Conservation (phyloP, 2,329 filamentous ascomycete species). For the Diaporthe citriasiana region DNA sequence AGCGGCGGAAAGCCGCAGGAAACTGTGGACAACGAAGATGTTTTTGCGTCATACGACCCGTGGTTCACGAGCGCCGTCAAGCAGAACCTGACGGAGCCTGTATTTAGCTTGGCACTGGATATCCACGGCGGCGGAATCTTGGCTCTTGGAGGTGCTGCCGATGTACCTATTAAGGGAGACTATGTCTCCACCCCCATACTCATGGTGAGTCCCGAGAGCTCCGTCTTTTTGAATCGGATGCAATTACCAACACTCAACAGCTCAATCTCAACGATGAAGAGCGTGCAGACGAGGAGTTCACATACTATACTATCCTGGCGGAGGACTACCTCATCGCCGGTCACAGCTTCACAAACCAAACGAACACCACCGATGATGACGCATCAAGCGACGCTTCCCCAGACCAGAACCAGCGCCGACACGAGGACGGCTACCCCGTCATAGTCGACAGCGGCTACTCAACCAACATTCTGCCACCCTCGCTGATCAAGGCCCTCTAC, state of each 20-base stretch:
- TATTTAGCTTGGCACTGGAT: constrained; percentile 41
- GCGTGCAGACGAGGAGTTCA: constrained; percentile 25
- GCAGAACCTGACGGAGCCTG: constrained; percentile 27
- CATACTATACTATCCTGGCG: constrained; percentile 39
- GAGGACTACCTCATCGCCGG: constrained; percentile 39
- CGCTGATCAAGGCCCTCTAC: constrained; percentile 46
- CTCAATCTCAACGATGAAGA: constrained; percentile 27
- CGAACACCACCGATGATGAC: neutral
- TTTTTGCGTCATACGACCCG: constrained; percentile 22
- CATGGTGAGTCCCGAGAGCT: neutral
- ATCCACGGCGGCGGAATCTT: constrained; percentile 35
- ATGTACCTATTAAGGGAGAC: constrained; percentile 29
- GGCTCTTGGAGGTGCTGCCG: constrained; percentile 31
- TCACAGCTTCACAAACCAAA: constrained; percentile 7
- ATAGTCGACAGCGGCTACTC: constrained; percentile 39
- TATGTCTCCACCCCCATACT: constrained; percentile 36
- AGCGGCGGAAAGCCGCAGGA: neutral
- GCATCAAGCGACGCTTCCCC: neutral
- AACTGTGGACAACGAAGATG: constrained; percentile 9
- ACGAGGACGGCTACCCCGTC: constrained; percentile 20
- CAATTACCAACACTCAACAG: neutral
- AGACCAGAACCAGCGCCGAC: neutral
- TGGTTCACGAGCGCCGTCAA: constrained; percentile 39
- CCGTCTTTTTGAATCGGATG: no score
- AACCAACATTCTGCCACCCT: constrained; percentile 33